Base-by-base conservation (phyloP, 192 early-diverging fungal genomes). In the Coemansia sp. region DNA sequence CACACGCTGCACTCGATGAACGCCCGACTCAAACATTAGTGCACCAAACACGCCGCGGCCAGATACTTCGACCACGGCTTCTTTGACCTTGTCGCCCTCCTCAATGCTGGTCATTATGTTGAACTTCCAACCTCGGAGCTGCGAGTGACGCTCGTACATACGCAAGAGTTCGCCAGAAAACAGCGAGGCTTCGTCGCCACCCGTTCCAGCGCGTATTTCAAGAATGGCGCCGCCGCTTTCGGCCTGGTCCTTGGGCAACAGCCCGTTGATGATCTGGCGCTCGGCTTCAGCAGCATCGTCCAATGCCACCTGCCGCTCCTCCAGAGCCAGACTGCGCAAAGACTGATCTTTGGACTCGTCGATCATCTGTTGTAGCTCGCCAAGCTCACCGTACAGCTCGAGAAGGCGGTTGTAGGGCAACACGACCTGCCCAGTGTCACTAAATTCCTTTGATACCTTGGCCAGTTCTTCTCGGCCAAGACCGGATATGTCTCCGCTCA, bases 1-100 rank as follows among this genome's bases (percentile, higher is more conserved):
- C 11, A 93, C 87, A 7, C 90, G 80, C 68, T 93, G 91, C 4
- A 91, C 91, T n/a, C 91, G 72, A 40, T 93, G 91, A 15, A 90
- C 88, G 11, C 91, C 91, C 1, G 90, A 87, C 77, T 93, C 91
- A 63, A 86, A 91, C 80, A 86, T 89, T 48, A 93, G 69, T 29
- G 78, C 65, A 32, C 90, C 87, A 70, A 93, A 91, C 42, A 90
- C 91, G 42, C 82, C 82, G 33, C 74, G 70, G 26, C 91, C 91
- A 1, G 85, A 72, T 26, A 93, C 83, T 50, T 84, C 82, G 24
- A 85, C 82, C 3, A 85, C 82, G 2, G 80, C 84, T 55, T 88
- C 91, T 75, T 88, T 72, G 29, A 84, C 56, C 26, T 27, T 52
- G 24, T 66, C 71, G 18, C 73, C 74, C 1, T 76, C 73, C 3